A percentile compares a stretch with the other conserved stretches of the same genome.
phyloP scores from a whole-genome alignment of 2,329 filamentous ascomycete species.

The Mycosphaerella arachidis region DNA sequence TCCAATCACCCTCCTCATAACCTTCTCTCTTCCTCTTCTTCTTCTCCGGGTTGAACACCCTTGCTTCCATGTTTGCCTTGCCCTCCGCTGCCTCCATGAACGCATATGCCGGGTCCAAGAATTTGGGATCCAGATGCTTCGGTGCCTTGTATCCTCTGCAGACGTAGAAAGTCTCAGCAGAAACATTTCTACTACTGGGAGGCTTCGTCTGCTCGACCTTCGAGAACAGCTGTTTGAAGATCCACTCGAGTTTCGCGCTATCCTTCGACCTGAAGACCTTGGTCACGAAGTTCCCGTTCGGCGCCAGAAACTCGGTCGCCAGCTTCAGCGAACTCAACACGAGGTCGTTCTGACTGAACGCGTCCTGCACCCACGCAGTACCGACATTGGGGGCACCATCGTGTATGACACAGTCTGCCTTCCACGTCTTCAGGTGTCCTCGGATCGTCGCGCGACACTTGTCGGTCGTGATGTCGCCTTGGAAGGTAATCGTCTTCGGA shows the following conservation, averaged over 20 bases:
- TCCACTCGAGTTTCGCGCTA: conserved; percentile 93
- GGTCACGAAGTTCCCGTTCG: conserved; percentile 90
- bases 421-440: conserved; percentile 89
- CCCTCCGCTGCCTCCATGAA: conserved; percentile 87
- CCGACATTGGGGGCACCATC: conserved; percentile 97
- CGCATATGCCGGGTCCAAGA: conserved; percentile 81
- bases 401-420: conserved; percentile 91
- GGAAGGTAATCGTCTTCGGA: conserved; percentile 87
- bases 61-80: conserved; percentile 91
- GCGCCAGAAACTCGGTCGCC: conserved; percentile 84
- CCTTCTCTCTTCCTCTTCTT: conserved; percentile 98
- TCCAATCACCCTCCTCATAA: conserved; percentile 95
- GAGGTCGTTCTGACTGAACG: conserved; percentile 93
- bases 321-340: conserved; percentile 86
- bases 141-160: conserved; percentile 93
- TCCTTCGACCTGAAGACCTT: conserved; percentile 98
- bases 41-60: conserved; percentile 93
- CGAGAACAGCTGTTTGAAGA: conserved; percentile 91
- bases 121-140: conserved; percentile 85
- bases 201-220: conserved; percentile 98
- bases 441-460: conserved; percentile 89
- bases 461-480: conserved; percentile 96
- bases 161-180: conserved; percentile 97
- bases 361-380: conserved; percentile 97
- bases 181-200: conserved; percentile 90